A percentile compares a stretch with the other conserved stretches of the same genome.
These are phyloP conservation scores for Colletotrichum chlorophyti DNA, from an alignment of 2,329 filamentous ascomycete species.

Conservation along the genomic window DNA sequence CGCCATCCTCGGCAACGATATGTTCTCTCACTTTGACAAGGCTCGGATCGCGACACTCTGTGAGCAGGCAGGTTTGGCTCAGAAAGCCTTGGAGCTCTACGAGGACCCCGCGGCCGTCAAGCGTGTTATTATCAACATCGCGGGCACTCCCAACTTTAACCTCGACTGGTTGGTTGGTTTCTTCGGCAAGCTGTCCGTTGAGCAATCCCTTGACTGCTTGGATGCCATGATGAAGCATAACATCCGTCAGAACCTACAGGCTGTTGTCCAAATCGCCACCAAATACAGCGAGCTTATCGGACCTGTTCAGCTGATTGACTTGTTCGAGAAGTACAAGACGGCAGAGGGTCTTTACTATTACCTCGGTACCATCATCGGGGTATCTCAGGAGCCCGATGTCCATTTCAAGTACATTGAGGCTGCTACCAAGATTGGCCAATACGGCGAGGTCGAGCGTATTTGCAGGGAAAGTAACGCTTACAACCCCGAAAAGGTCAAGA, in stretches of 20 bases:
- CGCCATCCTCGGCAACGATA: slow-evolving; percentile 96
- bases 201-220: slow-evolving; percentile 91
- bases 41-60: slow-evolving; percentile 87
- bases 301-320: slow-evolving; percentile 84
- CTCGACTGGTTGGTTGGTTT: slow-evolving; percentile 91
- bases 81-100: slow-evolving; percentile 92
- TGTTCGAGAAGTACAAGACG: slow-evolving; percentile 98
- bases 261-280: slow-evolving; percentile 93
- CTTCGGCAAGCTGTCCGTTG: slow-evolving; percentile 93
- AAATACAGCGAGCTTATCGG: slow-evolving; percentile 98
- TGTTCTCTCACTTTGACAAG: slow-evolving; percentile 98
- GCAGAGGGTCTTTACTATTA: slow-evolving; percentile 98
- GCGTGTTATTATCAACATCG: slow-evolving; percentile 84
- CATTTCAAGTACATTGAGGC: slow-evolving; percentile 99
- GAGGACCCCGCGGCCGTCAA: slow-evolving; percentile 91
- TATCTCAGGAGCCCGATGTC: slow-evolving; percentile 93
- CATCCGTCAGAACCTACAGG: slow-evolving; percentile 95
- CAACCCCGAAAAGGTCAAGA: slow-evolving; percentile 96
- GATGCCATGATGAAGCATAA: slow-evolving; percentile 97
- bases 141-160: slow-evolving; percentile 82
- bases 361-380: slow-evolving; percentile 95
- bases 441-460: slow-evolving; percentile 96
- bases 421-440: slow-evolving; percentile 89
- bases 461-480: slow-evolving; percentile 92
- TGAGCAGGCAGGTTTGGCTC: slow-evolving; percentile 87